These are phyloP conservation scores for Novakomyces olei DNA, from an alignment of 805 yeast species.

Conservation along the genomic window DNA sequence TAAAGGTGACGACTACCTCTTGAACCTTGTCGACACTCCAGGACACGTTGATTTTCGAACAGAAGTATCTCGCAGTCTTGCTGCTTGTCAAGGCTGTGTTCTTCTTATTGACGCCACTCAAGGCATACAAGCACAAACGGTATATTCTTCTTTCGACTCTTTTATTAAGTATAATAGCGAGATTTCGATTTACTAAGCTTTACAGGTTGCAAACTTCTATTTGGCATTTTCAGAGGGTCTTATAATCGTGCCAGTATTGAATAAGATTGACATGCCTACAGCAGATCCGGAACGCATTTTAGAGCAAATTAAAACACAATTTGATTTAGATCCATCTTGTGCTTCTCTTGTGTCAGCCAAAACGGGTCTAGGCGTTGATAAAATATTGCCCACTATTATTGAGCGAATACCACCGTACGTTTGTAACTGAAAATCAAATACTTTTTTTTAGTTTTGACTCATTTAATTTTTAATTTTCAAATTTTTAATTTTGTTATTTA, in stretches of 20 bases:
- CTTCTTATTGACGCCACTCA: constrained; percentile 83
- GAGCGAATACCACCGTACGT: constrained; percentile 59
- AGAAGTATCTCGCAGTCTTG: constrained; percentile 83
- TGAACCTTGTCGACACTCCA: constrained; percentile 89
- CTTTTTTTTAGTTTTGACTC: too few species aligned
- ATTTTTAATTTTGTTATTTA: too few species aligned
- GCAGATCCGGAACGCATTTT: constrained; percentile 66
- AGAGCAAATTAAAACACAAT: constrained; percentile 66
- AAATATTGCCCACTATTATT: constrained; percentile 60
- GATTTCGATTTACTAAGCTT: background rate
- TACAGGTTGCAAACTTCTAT: constrained; percentile 59
- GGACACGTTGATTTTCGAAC: constrained; percentile 94
- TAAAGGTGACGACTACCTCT: constrained; percentile 47
- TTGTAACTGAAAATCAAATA: too few species aligned
- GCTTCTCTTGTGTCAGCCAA: constrained; percentile 79
- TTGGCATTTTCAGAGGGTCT: constrained; percentile 72
- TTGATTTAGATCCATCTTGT: constrained; percentile 54
- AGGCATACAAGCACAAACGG: constrained; percentile 95
- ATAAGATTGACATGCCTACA: constrained; percentile 72
- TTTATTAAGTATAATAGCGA: too few species aligned
- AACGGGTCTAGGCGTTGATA: constrained; percentile 60
- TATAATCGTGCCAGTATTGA: constrained; percentile 66
- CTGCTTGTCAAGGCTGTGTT: constrained; percentile 88
- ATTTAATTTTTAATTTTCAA: too few species aligned
- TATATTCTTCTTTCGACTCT: too few species aligned